Base-by-base conservation (phyloP, 371 early-diverging fungal genomes). In the Mortierella polycephala region DNA sequence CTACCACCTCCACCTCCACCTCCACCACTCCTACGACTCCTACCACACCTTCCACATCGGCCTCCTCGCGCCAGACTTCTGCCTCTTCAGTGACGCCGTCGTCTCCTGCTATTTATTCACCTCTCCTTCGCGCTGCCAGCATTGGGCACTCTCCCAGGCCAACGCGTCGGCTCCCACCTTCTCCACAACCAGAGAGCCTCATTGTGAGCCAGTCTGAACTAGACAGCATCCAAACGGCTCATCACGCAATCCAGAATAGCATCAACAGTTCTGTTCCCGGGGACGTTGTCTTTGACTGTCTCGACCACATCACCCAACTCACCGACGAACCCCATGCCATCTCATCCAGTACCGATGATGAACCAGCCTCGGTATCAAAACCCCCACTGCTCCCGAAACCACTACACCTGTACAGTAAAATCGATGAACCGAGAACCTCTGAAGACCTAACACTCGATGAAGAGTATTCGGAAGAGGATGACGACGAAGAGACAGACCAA, bases 381-480 rank as follows among this genome's bases (percentile, higher is more conserved):
- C 71, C 71, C 1, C 62, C 58, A 20, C 52, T 60, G 30, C 71
- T 61, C 18, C 64, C 71, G n/a, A 70, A 70, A 30, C 71, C 71
- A 53, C 49, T 52, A 45, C 64, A 58, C 7, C 59, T 54, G 13
- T 21, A 23, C 53, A 52, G 61, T 21, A 65, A 65, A 20, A 30
- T 56, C 13, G 14, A 30, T 4, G 64, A 64, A 45, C 13, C 14
- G 8, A 51, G 56, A 18, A 42, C 7, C 30, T 50, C 71, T 14
- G 71, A 64, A 2, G 64, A 64, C 1, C 45, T 59, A 1, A 49
- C 71, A 6, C 39, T 49, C 30, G 71, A 53, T 9, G 72, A 71
- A 30, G 77, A 77, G 7, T 70, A 74, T 16, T 60, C 64, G 11
- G 74, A 75, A 20, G 67, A 67, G 9, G 69, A 74, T 37, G 67